Evolutionary conservation across 805 yeast genomes (phyloP), one percentile per base, ranked within the genome.

Genomic region (Tetrapisispora namnaoensis): DNA sequence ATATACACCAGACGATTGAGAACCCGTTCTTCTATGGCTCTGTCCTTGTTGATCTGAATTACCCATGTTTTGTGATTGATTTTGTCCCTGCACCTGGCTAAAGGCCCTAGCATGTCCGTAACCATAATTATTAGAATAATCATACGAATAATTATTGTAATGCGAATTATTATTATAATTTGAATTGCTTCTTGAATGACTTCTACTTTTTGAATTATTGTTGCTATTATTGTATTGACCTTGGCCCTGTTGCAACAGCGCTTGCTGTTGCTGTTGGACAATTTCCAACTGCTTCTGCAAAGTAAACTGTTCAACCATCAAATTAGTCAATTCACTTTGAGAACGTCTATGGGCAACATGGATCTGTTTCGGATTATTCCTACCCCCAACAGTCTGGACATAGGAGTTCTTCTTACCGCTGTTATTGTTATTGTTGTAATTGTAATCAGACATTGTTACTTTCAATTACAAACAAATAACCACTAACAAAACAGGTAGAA

Each of bases 261-360:
- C 76, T 59, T 86, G 95, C 66, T 86, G 96, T 63, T 90, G 96
- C 21, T 84, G 90, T 65, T 89, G 96, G 2, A 88, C 95, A 54
- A 80, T 74, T 59, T 93, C 97, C 70, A 90, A 75, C 64, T 91
- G 97, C 58, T 91, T 89, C 67, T 93, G 97, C 51, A 93, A 74
- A 34, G 73, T 82, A 63, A 85, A 79, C 62, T 86, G 95, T 68
- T 91, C 98, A 59, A 87, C 74, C 96, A 91, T 91, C 55, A 91
- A 72, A 48, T 84, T 85, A 2, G 98, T 91, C 64, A 93, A 74
- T 65, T 93, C 99, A 56, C 90, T 80, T n/a, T 97, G 97, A 2
- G 97, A 85, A 52, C 96, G 78, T 61, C 98, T 79, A 61, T 93
- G 98, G n/a, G 98, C 98, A 55, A 91, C 89, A 69, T 89, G 95